Base-by-base conservation (phyloP, 2,329 filamentous ascomycete genomes). In the Remersonia thermophila region DNA sequence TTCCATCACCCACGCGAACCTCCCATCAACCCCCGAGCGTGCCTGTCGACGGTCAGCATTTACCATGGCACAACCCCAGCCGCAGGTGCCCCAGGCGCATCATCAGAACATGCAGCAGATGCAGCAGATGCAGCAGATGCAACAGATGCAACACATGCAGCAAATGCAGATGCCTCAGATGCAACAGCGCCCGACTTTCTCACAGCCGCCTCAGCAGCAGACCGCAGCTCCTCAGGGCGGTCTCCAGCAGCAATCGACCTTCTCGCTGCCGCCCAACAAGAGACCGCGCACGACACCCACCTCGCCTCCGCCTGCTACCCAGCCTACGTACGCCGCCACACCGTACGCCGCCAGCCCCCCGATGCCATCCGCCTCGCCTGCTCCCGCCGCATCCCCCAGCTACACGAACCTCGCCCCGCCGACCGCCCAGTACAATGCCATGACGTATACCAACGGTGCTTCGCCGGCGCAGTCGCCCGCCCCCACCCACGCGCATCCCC, bases 201-300 rank as follows among this genome's bases (percentile, higher is more conserved):
- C 77, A 23, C 20, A 23, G 43, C 75, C 75, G 47, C 68, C 71
- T 20, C 77, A 73, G 39, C 68, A 68, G 33, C 67, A 70, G 26
- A 69, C 76, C 16, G 78, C 79, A 16, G 76, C 79, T 30, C 69
- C 65, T 33, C 27, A 7, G 27, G 12, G n/a, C n/a, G n/a, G 6
- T 14, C 13, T 14, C 13, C 27, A 28, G 15, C 64, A 68, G 23
- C 69, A 71, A 44, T 60, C 67, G 12, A 60, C 58, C 35, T 80
- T 59, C 57, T 41, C 71, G 27, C 42, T 79, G 33, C 81, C 81
- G 33, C 77, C 83, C 12, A 73, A 71, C 40, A 89, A 91, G 62
- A 73, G 82, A 55, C 78, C 71, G 55, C 79, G 75, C 38, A 62
- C 83, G 32, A 83, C 80, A 17, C 77, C 80, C 35, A 77, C 77